These are phyloP conservation scores for Penstemon barbatus DNA, from an alignment of 257 asterid genomes.

Conservation along the genomic window DNA sequence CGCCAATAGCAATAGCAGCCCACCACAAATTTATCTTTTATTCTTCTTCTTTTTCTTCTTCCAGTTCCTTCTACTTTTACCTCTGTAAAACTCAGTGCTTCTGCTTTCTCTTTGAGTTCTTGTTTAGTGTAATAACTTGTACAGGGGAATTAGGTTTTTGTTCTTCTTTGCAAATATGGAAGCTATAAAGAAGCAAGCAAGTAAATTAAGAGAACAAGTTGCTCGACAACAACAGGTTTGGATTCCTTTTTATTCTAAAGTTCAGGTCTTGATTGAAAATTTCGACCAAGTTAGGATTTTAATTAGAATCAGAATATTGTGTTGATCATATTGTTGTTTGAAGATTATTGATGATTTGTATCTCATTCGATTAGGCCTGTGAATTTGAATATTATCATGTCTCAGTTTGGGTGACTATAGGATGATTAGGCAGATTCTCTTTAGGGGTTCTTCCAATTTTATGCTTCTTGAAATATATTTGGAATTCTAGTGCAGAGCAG, in stretches of 20 bases:
- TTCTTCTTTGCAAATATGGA: constrained; percentile 52
- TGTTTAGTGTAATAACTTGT: constrained; percentile 18
- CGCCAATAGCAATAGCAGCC: not conserved
- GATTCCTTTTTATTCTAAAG: not conserved
- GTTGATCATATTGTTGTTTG: constrained; percentile 23
- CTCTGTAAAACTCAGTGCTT: not conserved
- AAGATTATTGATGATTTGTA: not conserved
- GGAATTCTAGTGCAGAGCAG: not conserved
- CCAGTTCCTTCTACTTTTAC: not conserved
- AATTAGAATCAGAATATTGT: constrained; percentile 20
- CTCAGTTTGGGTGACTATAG: not conserved
- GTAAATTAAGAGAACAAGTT: constrained; percentile 88
- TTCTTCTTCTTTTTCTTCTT: constrained; percentile 13
- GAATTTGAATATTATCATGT: not conserved
- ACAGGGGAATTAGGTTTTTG: constrained; percentile 3
- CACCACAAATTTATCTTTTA: not conserved
- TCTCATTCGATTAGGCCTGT: not conserved
- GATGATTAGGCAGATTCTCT: not conserved
- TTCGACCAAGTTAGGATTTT: constrained; percentile 7
- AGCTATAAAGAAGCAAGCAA: constrained; percentile 93
- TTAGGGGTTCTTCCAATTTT: not conserved
- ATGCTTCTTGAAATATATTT: not conserved
- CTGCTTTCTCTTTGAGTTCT: constrained; percentile 10
- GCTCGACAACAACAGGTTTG: constrained; percentile 94
- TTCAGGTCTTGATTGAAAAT: not conserved